Percentiles rank a stretch among this genome's conserved stretches.
These are phyloP conservation scores for Penicillium sp. DNA, from an alignment of 2,329 filamentous ascomycete species.

Conservation along the genomic window DNA sequence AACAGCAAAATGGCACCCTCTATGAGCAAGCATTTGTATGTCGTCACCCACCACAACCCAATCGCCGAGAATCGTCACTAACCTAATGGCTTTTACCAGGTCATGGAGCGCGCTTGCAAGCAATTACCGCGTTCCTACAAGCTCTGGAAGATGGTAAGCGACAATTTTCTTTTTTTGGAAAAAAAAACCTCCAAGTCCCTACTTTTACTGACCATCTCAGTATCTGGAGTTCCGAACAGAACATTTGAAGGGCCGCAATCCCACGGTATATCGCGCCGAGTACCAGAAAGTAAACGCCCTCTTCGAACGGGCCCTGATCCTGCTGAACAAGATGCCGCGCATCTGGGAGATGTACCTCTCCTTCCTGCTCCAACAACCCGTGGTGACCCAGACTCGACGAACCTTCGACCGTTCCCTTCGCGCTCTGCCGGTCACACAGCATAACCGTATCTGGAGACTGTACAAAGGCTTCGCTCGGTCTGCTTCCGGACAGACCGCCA, in stretches of 20 bases:
- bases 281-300: slow-evolving; percentile 92
- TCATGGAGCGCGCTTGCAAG: slow-evolving; percentile 85
- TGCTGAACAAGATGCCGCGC: slow-evolving; percentile 97
- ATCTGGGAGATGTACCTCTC: slow-evolving; percentile 98
- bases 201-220: slow-evolving; percentile 41
- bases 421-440: slow-evolving; percentile 88
- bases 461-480: slow-evolving; percentile 91
- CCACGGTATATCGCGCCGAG: slow-evolving; percentile 73
- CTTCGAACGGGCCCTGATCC: slow-evolving; percentile 86
- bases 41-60: not conserved
- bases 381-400: slow-evolving; percentile 79
- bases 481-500: slow-evolving; percentile 81
- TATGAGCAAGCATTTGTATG: slow-evolving; percentile 77
- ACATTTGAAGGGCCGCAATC: slow-evolving; percentile 78
- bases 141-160: slow-evolving; percentile 83
- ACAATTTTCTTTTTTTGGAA: too few species aligned
- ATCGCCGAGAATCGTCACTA: not conserved
- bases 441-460: slow-evolving; percentile 90
- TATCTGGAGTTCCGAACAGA: slow-evolving; percentile 83
- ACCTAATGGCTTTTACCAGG: slow-evolving; percentile 30
- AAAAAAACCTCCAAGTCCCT: not conserved
- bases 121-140: slow-evolving; percentile 95
- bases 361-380: slow-evolving; percentile 87
- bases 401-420: slow-evolving; percentile 91
- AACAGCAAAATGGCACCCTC: slow-evolving; percentile 77